phyloP scores from a whole-genome alignment of 208 protist genomes.

The Acanthamoeba lugdunensis region DNA sequence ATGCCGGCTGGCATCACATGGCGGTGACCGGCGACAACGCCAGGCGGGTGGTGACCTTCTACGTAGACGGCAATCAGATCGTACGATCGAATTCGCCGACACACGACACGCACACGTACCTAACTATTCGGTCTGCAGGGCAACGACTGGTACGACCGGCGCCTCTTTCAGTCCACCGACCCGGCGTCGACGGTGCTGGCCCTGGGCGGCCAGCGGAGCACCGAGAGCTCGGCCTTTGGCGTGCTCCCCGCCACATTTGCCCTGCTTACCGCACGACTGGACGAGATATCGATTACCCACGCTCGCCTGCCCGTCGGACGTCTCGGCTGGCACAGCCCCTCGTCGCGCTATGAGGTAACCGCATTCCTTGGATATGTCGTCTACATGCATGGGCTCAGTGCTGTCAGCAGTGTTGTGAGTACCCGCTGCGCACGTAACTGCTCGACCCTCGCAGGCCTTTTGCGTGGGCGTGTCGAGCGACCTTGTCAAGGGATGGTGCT shows the following conservation, averaged over 20 bases:
- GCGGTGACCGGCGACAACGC: conserved; percentile 37
- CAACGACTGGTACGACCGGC: conserved; percentile 54
- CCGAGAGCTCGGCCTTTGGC: neutral
- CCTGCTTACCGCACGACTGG: neutral
- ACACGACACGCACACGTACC: neutral
- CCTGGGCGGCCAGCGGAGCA: conserved; percentile 2
- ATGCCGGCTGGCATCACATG: conserved; percentile 35
- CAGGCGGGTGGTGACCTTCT: conserved; percentile 45
- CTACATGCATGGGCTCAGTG: neutral
- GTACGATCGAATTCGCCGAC: neutral
- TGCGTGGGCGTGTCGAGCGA: conserved; percentile 14
- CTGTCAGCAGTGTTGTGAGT: no score
- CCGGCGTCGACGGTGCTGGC: neutral
- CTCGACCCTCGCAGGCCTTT: neutral
- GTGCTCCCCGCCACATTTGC: neutral
- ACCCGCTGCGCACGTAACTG: neutral
- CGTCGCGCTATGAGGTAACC: neutral
- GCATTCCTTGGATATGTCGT: no score
- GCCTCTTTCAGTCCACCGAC: neutral
- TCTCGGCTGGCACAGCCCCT: conserved; percentile 37
- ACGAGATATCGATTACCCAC: conserved; percentile 38
- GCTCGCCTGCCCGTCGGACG: neutral
- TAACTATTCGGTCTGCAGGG: neutral
- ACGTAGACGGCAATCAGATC: conserved; percentile 49
- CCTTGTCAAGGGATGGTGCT: conserved; percentile 16